These are phyloP conservation scores for Mitragyna speciosa DNA, from an alignment of 257 asterid species.

Conservation along the genomic window DNA sequence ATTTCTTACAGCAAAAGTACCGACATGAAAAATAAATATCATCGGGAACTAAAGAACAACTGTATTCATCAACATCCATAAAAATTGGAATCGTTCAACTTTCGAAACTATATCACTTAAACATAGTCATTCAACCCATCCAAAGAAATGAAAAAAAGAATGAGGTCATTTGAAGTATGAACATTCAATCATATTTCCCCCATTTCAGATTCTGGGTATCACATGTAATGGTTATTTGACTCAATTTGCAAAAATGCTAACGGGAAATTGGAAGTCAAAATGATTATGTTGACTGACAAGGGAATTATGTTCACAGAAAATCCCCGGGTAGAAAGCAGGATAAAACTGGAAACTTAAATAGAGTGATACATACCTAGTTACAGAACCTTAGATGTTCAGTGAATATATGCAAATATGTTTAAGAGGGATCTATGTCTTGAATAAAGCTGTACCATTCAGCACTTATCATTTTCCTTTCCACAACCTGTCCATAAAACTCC, in stretches of 20 bases:
- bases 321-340: too few relatives aligned
- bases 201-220: too few relatives aligned
- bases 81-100: not conserved
- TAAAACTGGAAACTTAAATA: too few relatives aligned
- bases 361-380: too few relatives aligned
- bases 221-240: too few relatives aligned
- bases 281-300: too few relatives aligned
- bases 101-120: not conserved
- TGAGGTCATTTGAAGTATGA: not conserved
- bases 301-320: too few relatives aligned
- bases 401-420: not conserved
- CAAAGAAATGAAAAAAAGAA: not conserved
- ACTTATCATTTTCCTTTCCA: not conserved
- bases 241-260: too few relatives aligned
- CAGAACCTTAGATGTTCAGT: not conserved
- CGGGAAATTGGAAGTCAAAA: too few relatives aligned
- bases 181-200: not conserved
- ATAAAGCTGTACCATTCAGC: too few relatives aligned
- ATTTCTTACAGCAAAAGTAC: not conserved
- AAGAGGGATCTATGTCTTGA: not conserved
- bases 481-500: not conserved
- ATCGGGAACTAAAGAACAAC: not conserved
- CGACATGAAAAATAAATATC: too few relatives aligned
- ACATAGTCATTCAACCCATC: conserved; percentile 4
- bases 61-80: not conserved